Percentiles rank a stretch among this genome's conserved stretches.
These are phyloP conservation scores for Ananas comosus DNA, from an alignment of 176 grass and related monocot species.

Conservation along the genomic window DNA sequence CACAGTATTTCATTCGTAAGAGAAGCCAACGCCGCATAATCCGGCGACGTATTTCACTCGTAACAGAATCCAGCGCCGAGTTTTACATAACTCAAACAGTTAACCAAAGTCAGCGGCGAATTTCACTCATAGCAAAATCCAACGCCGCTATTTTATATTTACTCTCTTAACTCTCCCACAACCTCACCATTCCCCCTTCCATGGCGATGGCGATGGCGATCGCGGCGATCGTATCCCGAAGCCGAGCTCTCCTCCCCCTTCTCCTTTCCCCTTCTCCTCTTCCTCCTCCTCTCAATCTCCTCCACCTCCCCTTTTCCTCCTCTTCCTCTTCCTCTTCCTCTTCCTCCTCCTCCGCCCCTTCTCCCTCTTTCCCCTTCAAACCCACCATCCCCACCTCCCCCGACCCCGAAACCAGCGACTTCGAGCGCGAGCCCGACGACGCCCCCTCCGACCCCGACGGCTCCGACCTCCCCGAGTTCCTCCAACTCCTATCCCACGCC, in stretches of 20 bases:
- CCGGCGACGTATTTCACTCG: too few relatives aligned
- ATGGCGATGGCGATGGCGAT: constrained; percentile 31
- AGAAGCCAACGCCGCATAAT: too few relatives aligned
- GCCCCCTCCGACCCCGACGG: constrained; percentile 1
- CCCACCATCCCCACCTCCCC: constrained; percentile 6
- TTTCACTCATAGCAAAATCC: too few relatives aligned
- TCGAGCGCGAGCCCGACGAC: constrained; percentile 36
- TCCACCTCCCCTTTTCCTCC: background rate
- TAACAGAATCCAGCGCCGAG: too few relatives aligned
- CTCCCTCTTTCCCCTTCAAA: background rate
- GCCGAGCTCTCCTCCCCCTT: background rate
- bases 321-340: background rate
- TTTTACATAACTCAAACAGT: too few relatives aligned
- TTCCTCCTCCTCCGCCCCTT: background rate
- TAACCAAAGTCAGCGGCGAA: too few relatives aligned
- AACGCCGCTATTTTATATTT: too few relatives aligned
- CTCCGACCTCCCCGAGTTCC: constrained; percentile 45
- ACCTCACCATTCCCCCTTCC: background rate
- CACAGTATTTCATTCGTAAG: too few relatives aligned
- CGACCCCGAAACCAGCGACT: constrained; percentile 43
- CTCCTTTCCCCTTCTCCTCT: background rate
- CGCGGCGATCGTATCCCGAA: background rate
- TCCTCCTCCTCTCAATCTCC: background rate
- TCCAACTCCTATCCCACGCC: constrained; percentile 47
- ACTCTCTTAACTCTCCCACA: too few relatives aligned